Evolutionary conservation across 495 filamentous ascomycete genomes (phyloP), one percentile per base, ranked within the genome.

Genomic region (Hypoxylon cercidicola): DNA sequence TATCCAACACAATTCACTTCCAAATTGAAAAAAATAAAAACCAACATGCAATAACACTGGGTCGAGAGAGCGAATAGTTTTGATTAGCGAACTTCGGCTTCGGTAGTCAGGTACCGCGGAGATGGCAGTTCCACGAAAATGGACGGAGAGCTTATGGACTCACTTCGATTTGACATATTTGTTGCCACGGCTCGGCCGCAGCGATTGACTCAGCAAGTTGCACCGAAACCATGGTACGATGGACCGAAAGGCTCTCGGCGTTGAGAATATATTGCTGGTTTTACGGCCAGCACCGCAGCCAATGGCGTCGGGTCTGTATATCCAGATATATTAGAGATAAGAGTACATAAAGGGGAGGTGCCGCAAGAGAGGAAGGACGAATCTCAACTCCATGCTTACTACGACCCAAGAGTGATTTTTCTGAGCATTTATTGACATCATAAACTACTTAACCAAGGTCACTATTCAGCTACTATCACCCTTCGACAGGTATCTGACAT

Each of bases 51-150:
- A 59, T 32, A 43, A 40, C 1, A 40, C 23, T 19, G 13, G 7
- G n/a, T 12, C 10, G 11, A 18, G 21, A 19, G 20, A 40, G 30
- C 30, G 30, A 23, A 25, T 8, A 56, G 13, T 44, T 37, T 54
- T 9, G 45, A 59, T 60, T 49, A 54, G 18, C 23, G 51, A 60
- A 43, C n/a, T n/a, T n/a, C n/a, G n/a, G 32, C 20, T 40, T 53
- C 34, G 43, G 59, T 9, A 4, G 21, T 23, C 45, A 43, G 43
- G 37, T 18, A 53, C 66, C 66, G 61, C 66, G 66, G 66, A 69
- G 56, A 69, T 69, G 50, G 52, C 40, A 58, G 21, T 61, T 69
- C 25, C 66, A 69, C 51, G 55, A 66, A 53, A 69, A 49, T 43
- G 40, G 37, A 54, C 55, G 55, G 58, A 51, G n/a, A 39, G 13